Evolutionary conservation across 371 early-diverging fungal species (phyloP), one percentile per base, ranked within the genome.

Genomic region (Circinella umbellata): DNA sequence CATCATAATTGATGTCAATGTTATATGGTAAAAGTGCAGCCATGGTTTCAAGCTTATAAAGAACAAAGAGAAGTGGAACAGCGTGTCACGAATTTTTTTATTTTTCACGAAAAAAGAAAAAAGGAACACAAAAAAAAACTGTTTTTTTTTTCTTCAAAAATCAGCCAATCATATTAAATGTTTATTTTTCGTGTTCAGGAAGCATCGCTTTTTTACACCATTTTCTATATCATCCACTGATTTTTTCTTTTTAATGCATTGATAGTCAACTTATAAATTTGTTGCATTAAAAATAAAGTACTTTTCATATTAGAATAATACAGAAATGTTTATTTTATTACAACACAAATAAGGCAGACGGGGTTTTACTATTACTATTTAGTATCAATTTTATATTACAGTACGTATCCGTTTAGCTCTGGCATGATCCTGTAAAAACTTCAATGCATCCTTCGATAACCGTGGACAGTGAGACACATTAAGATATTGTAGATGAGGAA

Each of bases 21-120:
- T 53, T 75, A 57, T 76, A 68, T 51, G 82, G 82, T 64, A 71
- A 35, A 62, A 82, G 71, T 15, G 82, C 76, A 57, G 82, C 82
- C 82, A 81, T 81, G 54, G 42, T 63, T 27, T 8, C 42, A 11
- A 9, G 42, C 38, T 37, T 36, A 36, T 20, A 57, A 34, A 27
- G 14, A 27, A 14, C 27, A 57, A 57, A 34, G 57, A 15, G 51
- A 51, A 47, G 11, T 11, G 11, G 15, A 14, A 51, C 51, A 51
- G 51, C 14, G 51, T 51, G 51, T 17, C 51, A 51, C 51, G 51
- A 51, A 42, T 42, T 42, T 42, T 51, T 51, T 27, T 27, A 27
- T 27, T 51, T 51, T 51, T 14, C 51, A n/a, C 51, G 51, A 51
- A 14, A 14, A 51, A 9, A 47, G 15, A 47, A 47, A 51, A 51